These are phyloP conservation scores for Cornus florida DNA, from an alignment of 148 eudicot species.

Conservation along the genomic window DNA sequence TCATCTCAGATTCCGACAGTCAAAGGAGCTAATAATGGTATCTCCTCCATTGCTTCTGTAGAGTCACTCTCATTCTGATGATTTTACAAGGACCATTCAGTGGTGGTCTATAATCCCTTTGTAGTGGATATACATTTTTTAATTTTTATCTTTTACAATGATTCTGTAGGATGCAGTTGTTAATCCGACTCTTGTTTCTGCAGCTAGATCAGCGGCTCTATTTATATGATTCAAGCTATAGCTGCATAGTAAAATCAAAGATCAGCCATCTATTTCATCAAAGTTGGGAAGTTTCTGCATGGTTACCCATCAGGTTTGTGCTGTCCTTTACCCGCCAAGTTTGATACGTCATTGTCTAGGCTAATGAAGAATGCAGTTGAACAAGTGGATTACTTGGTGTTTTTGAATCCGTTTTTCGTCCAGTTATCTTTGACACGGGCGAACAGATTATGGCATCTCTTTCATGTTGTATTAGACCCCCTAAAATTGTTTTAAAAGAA, in stretches of 20 bases:
- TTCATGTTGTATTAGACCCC: not conserved
- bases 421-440: not conserved
- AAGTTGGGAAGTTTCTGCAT: not conserved
- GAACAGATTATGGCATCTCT: no score
- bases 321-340: not conserved
- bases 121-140: not conserved
- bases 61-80: not conserved
- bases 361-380: not conserved
- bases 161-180: not conserved
- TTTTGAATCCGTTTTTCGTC: not conserved
- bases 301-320: not conserved
- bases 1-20: conserved; percentile 39
- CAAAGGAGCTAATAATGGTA: conserved; percentile 29
- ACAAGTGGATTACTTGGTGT: not conserved
- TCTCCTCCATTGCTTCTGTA: not conserved
- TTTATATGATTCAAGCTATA: not conserved
- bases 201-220: not conserved
- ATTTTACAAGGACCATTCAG: not conserved
- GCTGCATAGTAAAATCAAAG: not conserved
- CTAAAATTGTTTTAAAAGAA: no score
- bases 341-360: not conserved
- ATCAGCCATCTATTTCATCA: not conserved
- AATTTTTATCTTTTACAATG: not conserved
- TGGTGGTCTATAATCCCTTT: not conserved
- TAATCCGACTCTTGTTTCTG: not conserved